Evolutionary conservation across 2,329 filamentous ascomycete species (phyloP), one percentile per base, ranked within the genome.

Genomic region (Dactylellina haptotyla): DNA sequence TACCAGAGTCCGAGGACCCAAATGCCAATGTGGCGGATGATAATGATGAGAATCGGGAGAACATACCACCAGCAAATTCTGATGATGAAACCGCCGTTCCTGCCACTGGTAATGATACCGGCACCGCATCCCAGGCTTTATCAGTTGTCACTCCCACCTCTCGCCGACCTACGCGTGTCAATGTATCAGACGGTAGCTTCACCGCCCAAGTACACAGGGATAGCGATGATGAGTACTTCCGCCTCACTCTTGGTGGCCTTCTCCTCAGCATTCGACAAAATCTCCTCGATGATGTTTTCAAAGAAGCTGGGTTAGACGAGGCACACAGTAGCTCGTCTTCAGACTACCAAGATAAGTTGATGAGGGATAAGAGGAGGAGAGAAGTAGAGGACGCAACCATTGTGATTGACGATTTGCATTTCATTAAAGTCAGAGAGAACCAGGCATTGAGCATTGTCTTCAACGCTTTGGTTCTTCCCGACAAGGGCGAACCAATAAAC

Each of bases 391-490:
- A 53, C 37, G 58, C 59, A 0, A 59, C 51, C 2, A 46, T 72
- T 4, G 10, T 59, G 2, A 32, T 72, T 32, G 45, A 72, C 9
- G 26, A 58, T 16, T 50, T 72, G 20, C 41, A 64, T 32, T 72
- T 72, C n/a, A 46, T 54, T 2, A 59, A 50, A 14, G 46, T 45
- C 26, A 26, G 58, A 4, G 59, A 64, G n/a, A 59, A 25, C 26
- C 67, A 72, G 23, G 67, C 67, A 12, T 54, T 72, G 18, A 64
- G 51, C 18, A 65, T 65, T 18, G 54, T 43, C 4, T 72, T 64
- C 26, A 65, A 65, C 18, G 67, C 25, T 14, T 23, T 64, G 51
- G 20, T 72, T 9, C 2, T 59, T 5, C 20, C 59, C 4, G 59
- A 59, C 12, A 39, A 30, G 43, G 10, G 12, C 12, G 34, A 37